Evolutionary conservation across 768 basidiomycete species (phyloP).

Genomic region (Saitozyma sp.): DNA sequence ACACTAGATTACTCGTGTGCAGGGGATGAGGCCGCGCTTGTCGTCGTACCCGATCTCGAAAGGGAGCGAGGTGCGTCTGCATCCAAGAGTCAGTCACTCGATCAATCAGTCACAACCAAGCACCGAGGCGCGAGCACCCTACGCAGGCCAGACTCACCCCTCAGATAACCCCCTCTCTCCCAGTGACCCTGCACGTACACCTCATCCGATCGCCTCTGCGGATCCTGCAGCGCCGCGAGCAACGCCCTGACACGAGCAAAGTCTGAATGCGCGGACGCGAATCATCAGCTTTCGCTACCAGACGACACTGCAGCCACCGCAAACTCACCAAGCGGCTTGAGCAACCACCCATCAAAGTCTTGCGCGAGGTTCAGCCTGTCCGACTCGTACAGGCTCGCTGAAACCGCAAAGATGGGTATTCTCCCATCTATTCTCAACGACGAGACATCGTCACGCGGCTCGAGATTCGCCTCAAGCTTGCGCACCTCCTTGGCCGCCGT

Average conservation of each 20-base stretch:
- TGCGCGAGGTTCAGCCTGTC: constrained; percentile 61
- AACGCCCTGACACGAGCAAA: constrained; percentile 66
- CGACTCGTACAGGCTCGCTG: constrained; percentile 66
- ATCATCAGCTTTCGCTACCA: not conserved
- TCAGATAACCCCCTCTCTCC: constrained; percentile 52
- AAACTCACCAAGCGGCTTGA: constrained; percentile 65
- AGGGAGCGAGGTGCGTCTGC: no score
- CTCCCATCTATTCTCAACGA: constrained; percentile 63
- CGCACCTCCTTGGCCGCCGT: constrained; percentile 70
- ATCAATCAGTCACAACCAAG: no score
- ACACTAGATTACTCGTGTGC: no score
- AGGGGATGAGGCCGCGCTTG: no score
- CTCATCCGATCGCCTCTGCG: constrained; percentile 59
- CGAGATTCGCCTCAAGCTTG: constrained; percentile 57
- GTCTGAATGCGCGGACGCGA: constrained; percentile 51
- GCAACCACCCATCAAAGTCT: constrained; percentile 77
- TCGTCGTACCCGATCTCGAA: no score
- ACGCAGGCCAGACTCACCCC: constrained; percentile 29
- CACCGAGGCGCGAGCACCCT: no score
- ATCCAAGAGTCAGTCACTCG: no score
- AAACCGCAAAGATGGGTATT: constrained; percentile 79
- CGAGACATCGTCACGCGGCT: constrained; percentile 29
- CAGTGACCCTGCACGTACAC: constrained; percentile 54
- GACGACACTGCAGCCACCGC: not conserved
- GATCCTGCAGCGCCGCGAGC: constrained; percentile 63